Conservation (phyloP, 352 stramenopile genomes). For the Lagenidium giganteum region DNA sequence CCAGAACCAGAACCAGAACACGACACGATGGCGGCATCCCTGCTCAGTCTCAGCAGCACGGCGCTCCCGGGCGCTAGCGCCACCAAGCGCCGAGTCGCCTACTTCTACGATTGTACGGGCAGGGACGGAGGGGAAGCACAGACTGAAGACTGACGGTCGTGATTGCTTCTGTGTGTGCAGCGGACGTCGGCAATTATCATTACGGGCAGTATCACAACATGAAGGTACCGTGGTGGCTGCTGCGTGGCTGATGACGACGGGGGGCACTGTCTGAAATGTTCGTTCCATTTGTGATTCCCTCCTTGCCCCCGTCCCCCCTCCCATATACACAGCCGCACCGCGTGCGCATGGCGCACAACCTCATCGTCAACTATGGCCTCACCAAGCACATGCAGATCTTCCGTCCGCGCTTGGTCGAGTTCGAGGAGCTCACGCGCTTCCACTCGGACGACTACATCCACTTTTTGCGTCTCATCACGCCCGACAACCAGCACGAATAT, state of each 20-base stretch:
- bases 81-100: slow-evolving; percentile 69
- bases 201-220: slow-evolving; percentile 92
- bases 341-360: slow-evolving; percentile 98
- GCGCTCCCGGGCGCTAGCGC: no score
- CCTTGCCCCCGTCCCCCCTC: not conserved
- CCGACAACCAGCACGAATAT: slow-evolving; percentile 97
- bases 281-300: not conserved
- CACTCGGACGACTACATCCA: slow-evolving; percentile 99
- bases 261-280: slow-evolving; percentile 5
- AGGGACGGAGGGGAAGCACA: no score
- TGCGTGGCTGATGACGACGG: not conserved
- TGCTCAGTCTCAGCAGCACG: no score
- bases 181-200: slow-evolving; percentile 97
- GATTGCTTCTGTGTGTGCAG: no score
- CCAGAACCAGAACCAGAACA: no score
- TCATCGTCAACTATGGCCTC: slow-evolving; percentile 98
- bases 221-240: slow-evolving; percentile 57
- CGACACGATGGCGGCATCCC: no score
- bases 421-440: slow-evolving; percentile 96
- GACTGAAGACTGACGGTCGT: no score
- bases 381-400: slow-evolving; percentile 99
- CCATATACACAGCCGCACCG: slow-evolving; percentile 94
- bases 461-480: slow-evolving; percentile 95
- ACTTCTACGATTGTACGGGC: slow-evolving; percentile 88
- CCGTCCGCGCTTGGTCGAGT: slow-evolving; percentile 89